A percentile compares a stretch with the other conserved stretches of the same genome.
These are phyloP conservation scores for Thielaviopsis ethacetica DNA, from an alignment of 2,329 filamentous ascomycete genomes.

Conservation along the genomic window DNA sequence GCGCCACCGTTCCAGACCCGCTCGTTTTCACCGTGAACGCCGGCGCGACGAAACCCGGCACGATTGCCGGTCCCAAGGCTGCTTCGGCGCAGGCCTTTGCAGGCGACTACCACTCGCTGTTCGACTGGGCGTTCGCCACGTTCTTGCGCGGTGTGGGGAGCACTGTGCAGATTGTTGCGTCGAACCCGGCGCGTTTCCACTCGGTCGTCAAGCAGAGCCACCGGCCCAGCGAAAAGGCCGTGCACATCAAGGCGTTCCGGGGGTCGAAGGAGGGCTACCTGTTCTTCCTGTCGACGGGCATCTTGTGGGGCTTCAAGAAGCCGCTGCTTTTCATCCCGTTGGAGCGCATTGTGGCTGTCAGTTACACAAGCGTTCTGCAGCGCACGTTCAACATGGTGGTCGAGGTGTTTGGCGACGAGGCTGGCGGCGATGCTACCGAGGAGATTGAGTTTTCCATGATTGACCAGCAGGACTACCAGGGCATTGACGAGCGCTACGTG, in stretches of 20 bases:
- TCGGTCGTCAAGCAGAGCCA: conserved; percentile 40
- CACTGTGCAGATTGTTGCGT: conserved; percentile 30
- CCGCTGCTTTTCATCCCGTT: conserved; percentile 48
- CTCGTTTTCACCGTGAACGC: conserved; percentile 48
- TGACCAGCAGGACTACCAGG: conserved; percentile 50
- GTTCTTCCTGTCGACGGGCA: conserved; percentile 50
- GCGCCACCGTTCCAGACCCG: conserved; percentile 33
- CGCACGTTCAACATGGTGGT: conserved; percentile 53
- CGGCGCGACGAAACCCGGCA: conserved; percentile 42
- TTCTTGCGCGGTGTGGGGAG: conserved; percentile 34
- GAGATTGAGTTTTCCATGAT: conserved; percentile 55
- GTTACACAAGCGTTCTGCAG: conserved; percentile 50
- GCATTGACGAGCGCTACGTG: conserved; percentile 47
- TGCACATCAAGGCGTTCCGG: conserved; percentile 49
- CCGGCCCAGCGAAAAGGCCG: conserved; percentile 43
- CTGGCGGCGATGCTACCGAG: conserved; percentile 26
- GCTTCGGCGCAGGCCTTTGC: conserved; percentile 34
- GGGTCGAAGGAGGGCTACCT: conserved; percentile 53
- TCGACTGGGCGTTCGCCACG: conserved; percentile 42
- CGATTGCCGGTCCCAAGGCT: conserved; percentile 34
- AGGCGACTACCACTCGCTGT: conserved; percentile 40
- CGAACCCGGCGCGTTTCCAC: conserved; percentile 40
- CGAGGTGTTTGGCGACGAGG: conserved; percentile 33
- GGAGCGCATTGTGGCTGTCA: conserved; percentile 43
- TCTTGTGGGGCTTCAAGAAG: conserved; percentile 57